A percentile compares a stretch with the other conserved stretches of the same genome.
Evolutionary conservation across 371 early-diverging fungal genomes (phyloP).

Genomic region (Syncephalastrum contaminatum): DNA sequence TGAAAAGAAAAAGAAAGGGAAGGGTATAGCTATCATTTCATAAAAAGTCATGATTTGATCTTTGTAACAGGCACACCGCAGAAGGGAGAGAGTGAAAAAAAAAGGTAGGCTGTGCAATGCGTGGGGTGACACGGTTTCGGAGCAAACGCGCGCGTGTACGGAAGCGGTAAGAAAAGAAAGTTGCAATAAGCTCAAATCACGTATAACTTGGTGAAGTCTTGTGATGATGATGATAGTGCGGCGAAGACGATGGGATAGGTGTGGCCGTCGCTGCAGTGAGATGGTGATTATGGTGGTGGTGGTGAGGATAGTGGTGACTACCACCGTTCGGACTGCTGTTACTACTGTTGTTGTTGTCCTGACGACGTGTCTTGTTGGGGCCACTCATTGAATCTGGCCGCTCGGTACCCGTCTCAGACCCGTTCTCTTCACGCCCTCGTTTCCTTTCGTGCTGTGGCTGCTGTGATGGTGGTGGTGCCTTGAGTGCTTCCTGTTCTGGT

Average conservation of each 20-base stretch:
- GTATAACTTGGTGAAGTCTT: conserved; percentile 7
- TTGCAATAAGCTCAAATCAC: conserved; percentile 1
- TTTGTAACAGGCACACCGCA: too few species aligned
- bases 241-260: neutral
- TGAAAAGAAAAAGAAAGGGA: too few species aligned
- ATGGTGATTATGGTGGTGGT: neutral
- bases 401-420: too few species aligned
- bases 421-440: too few species aligned
- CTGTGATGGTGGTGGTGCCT: neutral
- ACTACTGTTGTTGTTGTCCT: conserved; percentile 6
- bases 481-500: conserved; percentile 10
- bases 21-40: too few species aligned
- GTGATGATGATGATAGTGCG: conserved; percentile 2
- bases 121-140: neutral
- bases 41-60: too few species aligned
- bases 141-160: neutral
- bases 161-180: neutral
- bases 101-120: neutral
- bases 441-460: too few species aligned
- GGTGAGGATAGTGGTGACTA: neutral
- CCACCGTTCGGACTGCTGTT: neutral
- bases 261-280: too few species aligned
- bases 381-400: too few species aligned
- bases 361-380: conserved; percentile 14
- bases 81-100: too few species aligned